A percentile compares a stretch with the other conserved stretches of the same genome.
Evolutionary conservation across 768 basidiomycete genomes (phyloP).

Genomic region (Leucosporidium yakuticum): DNA sequence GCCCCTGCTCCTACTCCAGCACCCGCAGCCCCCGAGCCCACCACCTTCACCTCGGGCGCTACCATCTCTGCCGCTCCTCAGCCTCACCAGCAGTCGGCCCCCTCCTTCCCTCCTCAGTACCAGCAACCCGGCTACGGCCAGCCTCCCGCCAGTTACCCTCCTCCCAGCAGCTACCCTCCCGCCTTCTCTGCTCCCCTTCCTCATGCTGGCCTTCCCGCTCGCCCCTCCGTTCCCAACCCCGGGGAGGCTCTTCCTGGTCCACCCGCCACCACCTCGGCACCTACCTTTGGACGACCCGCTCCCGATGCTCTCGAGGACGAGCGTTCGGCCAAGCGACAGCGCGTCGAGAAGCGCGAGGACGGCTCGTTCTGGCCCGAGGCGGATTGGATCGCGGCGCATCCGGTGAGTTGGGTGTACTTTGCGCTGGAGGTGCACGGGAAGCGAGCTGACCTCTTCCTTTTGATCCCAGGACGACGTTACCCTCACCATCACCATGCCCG

Average conservation of each 20-base stretch:
- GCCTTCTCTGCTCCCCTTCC: slow-evolving; percentile 53
- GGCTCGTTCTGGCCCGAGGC: slow-evolving; percentile 77
- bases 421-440: background rate
- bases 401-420: slow-evolving; percentile 8
- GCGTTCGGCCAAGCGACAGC: slow-evolving; percentile 80
- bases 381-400: slow-evolving; percentile 33
- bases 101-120: no score
- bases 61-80: slow-evolving; percentile 88
- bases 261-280: background rate
- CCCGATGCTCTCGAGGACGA: slow-evolving; percentile 50
- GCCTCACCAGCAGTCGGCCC: slow-evolving; percentile 55
- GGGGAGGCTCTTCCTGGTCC: slow-evolving; percentile 43
- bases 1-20: slow-evolving; percentile 3
- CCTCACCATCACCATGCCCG: slow-evolving; percentile 74
- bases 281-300: slow-evolving; percentile 6
- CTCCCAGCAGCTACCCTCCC: slow-evolving; percentile 51
- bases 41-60: slow-evolving; percentile 58
- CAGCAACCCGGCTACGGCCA: background rate
- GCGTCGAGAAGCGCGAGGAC: slow-evolving; percentile 75
- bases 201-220: slow-evolving; percentile 59
- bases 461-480: slow-evolving; percentile 70
- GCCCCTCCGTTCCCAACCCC: slow-evolving; percentile 59
- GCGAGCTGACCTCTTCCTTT: background rate
- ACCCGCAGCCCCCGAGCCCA: slow-evolving; percentile 58
- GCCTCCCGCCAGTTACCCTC: slow-evolving; percentile 32